Base-by-base conservation (phyloP, 75 land plant species). In the Selaginella tamariscina region DNA sequence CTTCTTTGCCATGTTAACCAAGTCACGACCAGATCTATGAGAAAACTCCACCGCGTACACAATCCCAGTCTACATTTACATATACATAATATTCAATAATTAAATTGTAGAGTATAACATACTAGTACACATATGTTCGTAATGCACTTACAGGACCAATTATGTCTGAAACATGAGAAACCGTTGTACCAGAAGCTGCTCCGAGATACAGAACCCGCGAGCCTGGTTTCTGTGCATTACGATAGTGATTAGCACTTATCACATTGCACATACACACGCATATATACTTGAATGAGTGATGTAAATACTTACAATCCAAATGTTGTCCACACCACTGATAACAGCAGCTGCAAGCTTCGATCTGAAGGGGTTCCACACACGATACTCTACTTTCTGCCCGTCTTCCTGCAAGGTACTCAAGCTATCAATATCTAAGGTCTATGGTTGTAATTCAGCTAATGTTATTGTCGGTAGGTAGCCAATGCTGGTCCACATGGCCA, bases 1-100 rank as follows among this genome's bases (percentile, higher is more conserved):
- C 71, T 92, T 92, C 77, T 86, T 89, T 20, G 97, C 97, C 97
- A 92, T 92, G 80, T 88, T 91, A 0, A 91, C 89, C 26, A 91
- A 70, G 56, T 91, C 97, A 32, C 93, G 84, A 24, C 97, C 97
- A 88, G 92, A 87, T 74, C 97, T 81, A 32, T 85, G 97, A 24
- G 97, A 91, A 64, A 92, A 89, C 54, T 92, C 97, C 0, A 92
- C 97, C 5, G 97, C 97, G 82, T 92, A 92, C 0, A 92, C 95
- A 24, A 89, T 71, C 22, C 97, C 95, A 5, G 80, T 70, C 85
- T 89, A 71, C 56, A 21, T n/a, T n/a, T n/a, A n/a, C n/a, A n/a
- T n/a, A n/a, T n/a, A n/a, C n/a, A n/a, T n/a, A n/a, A n/a, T n/a
- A n/a, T n/a, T n/a, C n/a, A n/a, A n/a, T n/a, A n/a, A n/a, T n/a